Percentiles rank a stretch among this genome's conserved stretches.
These are phyloP conservation scores for Adenanthera pavonina DNA, from an alignment of 306 rosid species.

Conservation along the genomic window DNA sequence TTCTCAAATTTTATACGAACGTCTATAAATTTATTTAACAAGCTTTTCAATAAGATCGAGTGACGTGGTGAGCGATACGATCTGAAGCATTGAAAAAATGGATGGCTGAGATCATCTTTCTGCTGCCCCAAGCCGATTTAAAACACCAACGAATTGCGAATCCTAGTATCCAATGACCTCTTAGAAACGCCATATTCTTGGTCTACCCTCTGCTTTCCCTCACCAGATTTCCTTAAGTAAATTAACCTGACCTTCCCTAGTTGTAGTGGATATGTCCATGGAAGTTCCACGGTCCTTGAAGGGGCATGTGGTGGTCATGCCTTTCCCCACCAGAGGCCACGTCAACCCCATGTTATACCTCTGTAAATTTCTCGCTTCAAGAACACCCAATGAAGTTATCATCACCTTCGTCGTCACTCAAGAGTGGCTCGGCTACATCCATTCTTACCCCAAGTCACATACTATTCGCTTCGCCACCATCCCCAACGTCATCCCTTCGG, in stretches of 20 bases:
- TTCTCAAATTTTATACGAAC: too few species aligned
- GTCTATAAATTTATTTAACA: too few species aligned
- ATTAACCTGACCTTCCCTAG: not conserved
- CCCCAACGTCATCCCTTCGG: conserved; percentile 58
- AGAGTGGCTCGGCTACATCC: conserved; percentile 58
- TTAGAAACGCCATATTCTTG: not conserved
- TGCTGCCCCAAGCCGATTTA: too few species aligned
- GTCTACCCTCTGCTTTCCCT: not conserved
- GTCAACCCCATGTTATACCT: conserved; percentile 70
- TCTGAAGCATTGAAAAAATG: too few species aligned
- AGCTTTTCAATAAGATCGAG: too few species aligned
- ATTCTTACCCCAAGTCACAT: conserved; percentile 47
- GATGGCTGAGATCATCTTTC: too few species aligned
- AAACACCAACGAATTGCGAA: too few species aligned
- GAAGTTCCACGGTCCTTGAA: not conserved
- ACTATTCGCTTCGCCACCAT: conserved; percentile 48
- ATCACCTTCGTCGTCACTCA: conserved; percentile 60
- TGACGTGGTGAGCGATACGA: too few species aligned
- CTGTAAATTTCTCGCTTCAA: conserved; percentile 49
- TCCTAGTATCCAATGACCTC: not conserved
- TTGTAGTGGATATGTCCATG: not conserved
- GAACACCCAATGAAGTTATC: conserved; percentile 20
- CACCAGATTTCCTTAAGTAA: not conserved
- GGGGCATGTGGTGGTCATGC: conserved; percentile 55
- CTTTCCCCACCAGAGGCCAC: conserved; percentile 60